Evolutionary conservation across 2,329 filamentous ascomycete genomes (phyloP).

Genomic region (Zymoseptoria passerinii): DNA sequence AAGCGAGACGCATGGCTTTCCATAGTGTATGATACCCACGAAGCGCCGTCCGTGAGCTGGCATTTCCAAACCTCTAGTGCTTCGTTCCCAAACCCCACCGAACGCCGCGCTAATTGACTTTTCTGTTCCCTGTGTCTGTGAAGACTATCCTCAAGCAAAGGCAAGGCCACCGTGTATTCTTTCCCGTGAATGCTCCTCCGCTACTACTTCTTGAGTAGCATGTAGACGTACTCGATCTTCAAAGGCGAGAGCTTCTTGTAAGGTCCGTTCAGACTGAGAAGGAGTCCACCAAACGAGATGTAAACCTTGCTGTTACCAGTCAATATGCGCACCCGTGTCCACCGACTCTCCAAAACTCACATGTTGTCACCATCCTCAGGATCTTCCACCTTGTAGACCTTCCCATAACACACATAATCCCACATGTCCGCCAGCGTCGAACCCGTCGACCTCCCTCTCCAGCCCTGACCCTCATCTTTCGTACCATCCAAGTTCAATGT

Average conservation of each 20-base stretch:
- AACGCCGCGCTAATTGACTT: conserved; percentile 27
- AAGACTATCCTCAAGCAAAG: background rate
- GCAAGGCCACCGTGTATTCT: background rate
- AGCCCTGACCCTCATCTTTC: conserved; percentile 48
- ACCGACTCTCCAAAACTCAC: conserved; percentile 47
- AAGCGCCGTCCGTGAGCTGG: conserved; percentile 4
- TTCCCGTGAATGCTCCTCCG: background rate
- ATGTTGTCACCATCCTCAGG: conserved; percentile 68
- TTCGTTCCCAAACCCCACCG: conserved; percentile 8
- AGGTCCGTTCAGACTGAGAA: conserved; percentile 85
- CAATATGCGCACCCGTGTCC: conserved; percentile 13
- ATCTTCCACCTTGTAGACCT: conserved; percentile 83
- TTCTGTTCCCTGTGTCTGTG: background rate
- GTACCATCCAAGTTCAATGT: conserved; percentile 79
- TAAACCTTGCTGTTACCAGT: conserved; percentile 69
- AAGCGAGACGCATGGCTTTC: background rate
- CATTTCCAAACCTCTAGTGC: background rate
- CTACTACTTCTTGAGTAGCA: conserved; percentile 78
- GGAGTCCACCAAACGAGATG: conserved; percentile 82
- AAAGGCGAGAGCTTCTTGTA: conserved; percentile 91
- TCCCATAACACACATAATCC: conserved; percentile 82
- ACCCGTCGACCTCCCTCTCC: conserved; percentile 62
- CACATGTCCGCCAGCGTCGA: conserved; percentile 64
- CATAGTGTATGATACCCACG: conserved; percentile 20
- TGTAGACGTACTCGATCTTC: conserved; percentile 86